These are phyloP conservation scores for Brassica hybrid DNA, from an alignment of 441 rosid genomes.

Conservation along the genomic window DNA sequence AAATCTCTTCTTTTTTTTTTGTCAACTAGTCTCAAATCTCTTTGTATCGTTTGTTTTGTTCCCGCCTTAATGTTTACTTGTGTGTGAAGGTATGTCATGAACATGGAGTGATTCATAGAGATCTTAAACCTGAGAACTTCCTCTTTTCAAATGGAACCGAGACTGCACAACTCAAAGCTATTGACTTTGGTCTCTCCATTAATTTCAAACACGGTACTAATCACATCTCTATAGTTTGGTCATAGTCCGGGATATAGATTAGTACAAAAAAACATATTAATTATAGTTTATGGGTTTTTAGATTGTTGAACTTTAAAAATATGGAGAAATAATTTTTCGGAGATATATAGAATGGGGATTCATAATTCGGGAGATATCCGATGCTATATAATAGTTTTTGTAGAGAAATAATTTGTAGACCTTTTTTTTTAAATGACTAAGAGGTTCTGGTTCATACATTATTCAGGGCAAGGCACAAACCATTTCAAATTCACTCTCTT, in stretches of 20 bases:
- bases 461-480: background rate
- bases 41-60: background rate
- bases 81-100: slow-evolving; percentile 81
- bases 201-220: slow-evolving; percentile 70
- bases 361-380: too few relatives aligned
- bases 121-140: slow-evolving; percentile 91
- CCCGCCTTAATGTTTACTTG: slow-evolving; percentile 1
- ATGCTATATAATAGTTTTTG: too few relatives aligned
- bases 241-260: too few relatives aligned
- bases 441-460: too few relatives aligned
- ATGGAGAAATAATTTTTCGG: too few relatives aligned
- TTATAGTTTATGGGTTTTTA: too few relatives aligned
- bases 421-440: too few relatives aligned
- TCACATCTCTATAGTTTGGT: background rate
- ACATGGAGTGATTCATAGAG: slow-evolving; percentile 88
- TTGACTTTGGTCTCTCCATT: slow-evolving; percentile 93
- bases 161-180: slow-evolving; percentile 70
- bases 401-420: background rate
- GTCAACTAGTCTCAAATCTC: background rate
- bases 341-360: too few relatives aligned
- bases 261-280: too few relatives aligned
- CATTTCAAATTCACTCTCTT: background rate
- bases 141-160: slow-evolving; percentile 67
- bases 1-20: too few relatives aligned
- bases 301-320: too few relatives aligned